A percentile compares a stretch with the other conserved stretches of the same genome.
phyloP scores from a whole-genome alignment of 2,329 filamentous ascomycete genomes.

The Exophiala lecanii-corni region DNA sequence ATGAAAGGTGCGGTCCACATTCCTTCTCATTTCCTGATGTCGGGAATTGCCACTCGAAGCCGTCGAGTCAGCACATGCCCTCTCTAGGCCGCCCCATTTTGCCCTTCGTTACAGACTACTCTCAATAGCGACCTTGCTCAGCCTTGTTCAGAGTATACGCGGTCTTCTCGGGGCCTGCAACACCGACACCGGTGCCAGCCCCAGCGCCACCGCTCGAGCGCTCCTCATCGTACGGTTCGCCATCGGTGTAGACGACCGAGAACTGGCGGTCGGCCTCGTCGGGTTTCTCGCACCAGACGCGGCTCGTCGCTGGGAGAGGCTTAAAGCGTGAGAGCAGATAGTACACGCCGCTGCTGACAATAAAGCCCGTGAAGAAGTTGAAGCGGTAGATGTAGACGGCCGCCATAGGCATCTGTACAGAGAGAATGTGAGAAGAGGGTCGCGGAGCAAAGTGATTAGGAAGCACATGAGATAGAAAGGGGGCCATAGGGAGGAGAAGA shows the following conservation, averaged over 20 bases:
- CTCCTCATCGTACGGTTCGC: constrained; percentile 9
- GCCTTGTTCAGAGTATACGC: not conserved
- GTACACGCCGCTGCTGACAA: constrained; percentile 64
- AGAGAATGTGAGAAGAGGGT: not conserved
- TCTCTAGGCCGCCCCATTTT: too few species aligned
- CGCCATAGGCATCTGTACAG: constrained; percentile 60
- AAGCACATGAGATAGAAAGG: too few species aligned
- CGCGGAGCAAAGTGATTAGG: not conserved
- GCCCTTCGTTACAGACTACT: not conserved
- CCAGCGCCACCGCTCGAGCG: not conserved
- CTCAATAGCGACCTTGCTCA: not conserved
- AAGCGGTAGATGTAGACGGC: constrained; percentile 84
- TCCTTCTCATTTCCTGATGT: too few species aligned
- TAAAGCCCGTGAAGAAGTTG: constrained; percentile 84
- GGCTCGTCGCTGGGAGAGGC: constrained; percentile 70
- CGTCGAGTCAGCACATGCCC: too few species aligned
- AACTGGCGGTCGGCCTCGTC: constrained; percentile 17
- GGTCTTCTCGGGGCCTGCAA: not conserved
- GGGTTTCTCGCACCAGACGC: constrained; percentile 68
- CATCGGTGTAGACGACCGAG: constrained; percentile 13
- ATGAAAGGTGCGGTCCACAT: too few species aligned
- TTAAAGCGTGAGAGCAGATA: constrained; percentile 64
- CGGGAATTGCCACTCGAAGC: too few species aligned
- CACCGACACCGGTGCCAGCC: not conserved
- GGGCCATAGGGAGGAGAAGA: too few species aligned